These are phyloP conservation scores for Emergomyces orientalis DNA, from an alignment of 2,329 filamentous ascomycete species.

Conservation along the genomic window DNA sequence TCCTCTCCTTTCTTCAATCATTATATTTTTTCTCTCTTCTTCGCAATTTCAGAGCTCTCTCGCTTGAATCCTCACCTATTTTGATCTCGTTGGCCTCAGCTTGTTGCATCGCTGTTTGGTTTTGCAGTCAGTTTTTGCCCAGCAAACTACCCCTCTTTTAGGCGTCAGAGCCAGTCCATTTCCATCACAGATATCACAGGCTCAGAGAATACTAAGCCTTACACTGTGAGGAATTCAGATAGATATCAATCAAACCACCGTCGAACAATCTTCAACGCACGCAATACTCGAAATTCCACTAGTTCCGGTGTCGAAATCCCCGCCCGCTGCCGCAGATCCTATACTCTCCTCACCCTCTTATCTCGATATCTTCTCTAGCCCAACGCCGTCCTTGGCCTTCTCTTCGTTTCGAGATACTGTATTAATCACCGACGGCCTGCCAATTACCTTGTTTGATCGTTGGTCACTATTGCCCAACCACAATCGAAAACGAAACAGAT, in stretches of 20 bases:
- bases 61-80: not conserved
- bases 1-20: not conserved
- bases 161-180: not conserved
- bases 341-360: not conserved
- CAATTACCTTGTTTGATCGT: not conserved
- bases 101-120: not conserved
- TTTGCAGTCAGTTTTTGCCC: not conserved
- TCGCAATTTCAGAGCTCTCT: not conserved
- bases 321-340: not conserved
- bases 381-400: not conserved
- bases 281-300: not conserved
- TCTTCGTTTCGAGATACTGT: not conserved
- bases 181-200: not conserved
- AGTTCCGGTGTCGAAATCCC: not conserved
- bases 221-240: not conserved
- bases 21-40: not conserved
- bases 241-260: not conserved
- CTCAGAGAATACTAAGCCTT: not conserved
- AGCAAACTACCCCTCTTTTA: conserved; percentile 2
- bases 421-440: not conserved
- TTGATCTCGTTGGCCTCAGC: too few relatives aligned
- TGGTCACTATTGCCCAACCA: not conserved
- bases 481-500: not conserved
- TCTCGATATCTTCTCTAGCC: not conserved
- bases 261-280: not conserved